phyloP scores from a whole-genome alignment of 805 yeast species.

The Zygotorulaspora chibaensis region DNA sequence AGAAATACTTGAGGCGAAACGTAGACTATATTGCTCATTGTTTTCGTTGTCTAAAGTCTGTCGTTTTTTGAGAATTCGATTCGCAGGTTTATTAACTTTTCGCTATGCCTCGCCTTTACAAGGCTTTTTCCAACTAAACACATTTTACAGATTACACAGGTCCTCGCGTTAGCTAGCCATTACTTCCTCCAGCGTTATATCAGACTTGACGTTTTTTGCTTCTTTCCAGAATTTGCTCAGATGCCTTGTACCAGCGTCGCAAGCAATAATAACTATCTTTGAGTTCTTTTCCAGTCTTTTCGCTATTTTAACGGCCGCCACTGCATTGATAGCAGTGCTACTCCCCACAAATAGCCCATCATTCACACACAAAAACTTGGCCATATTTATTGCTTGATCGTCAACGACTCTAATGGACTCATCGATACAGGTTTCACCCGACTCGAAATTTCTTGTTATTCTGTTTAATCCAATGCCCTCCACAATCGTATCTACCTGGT shows the following conservation, averaged over 20 bases:
- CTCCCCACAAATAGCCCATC: constrained; percentile 93
- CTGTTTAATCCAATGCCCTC: constrained; percentile 94
- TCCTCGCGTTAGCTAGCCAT: constrained; percentile 10
- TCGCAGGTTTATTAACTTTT: not conserved
- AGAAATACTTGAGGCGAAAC: constrained; percentile 29
- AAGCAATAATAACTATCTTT: constrained; percentile 75
- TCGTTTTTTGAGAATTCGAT: constrained; percentile 1
- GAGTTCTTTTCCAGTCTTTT: constrained; percentile 50
- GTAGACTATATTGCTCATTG: constrained; percentile 25
- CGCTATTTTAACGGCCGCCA: constrained; percentile 72
- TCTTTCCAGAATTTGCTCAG: constrained; percentile 87
- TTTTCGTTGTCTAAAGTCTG: not conserved
- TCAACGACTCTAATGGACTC: constrained; percentile 79
- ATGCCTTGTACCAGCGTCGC: constrained; percentile 91
- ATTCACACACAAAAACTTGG: constrained; percentile 67
- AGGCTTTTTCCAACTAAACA: not conserved
- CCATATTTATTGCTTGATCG: constrained; percentile 81
- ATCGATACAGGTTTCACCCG: constrained; percentile 67
- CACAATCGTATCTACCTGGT: constrained; percentile 90
- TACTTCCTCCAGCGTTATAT: constrained; percentile 36
- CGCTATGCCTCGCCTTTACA: not conserved
- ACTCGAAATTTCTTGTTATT: constrained; percentile 72
- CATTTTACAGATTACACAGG: not conserved
- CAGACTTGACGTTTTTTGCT: constrained; percentile 41
- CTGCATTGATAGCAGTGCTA: constrained; percentile 90